These are phyloP conservation scores for Fusarium falciforme DNA, from an alignment of 2,329 filamentous ascomycete species.

Conservation along the genomic window DNA sequence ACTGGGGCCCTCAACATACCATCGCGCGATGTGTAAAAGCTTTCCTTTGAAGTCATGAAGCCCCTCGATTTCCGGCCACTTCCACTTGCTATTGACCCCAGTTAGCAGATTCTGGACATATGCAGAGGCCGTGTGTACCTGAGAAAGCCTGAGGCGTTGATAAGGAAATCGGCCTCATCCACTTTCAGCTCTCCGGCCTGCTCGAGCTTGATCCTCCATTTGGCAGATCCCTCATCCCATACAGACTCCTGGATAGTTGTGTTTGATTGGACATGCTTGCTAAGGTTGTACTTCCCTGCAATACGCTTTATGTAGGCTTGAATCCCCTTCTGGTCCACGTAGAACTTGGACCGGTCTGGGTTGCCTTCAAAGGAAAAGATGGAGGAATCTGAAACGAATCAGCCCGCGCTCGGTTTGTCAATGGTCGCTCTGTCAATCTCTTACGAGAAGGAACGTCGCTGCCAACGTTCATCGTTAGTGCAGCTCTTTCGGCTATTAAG, in stretches of 20 bases:
- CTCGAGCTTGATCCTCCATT: background rate
- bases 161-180: background rate
- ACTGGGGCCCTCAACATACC: background rate
- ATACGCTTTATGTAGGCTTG: background rate
- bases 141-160: background rate
- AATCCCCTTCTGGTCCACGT: background rate
- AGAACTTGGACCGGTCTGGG: background rate
- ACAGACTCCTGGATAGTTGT: background rate
- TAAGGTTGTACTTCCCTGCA: background rate
- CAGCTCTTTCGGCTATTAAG: background rate
- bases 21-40: background rate
- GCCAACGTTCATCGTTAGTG: background rate
- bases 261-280: background rate
- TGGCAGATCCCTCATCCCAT: background rate
- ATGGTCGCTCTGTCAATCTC: background rate
- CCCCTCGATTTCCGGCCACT: background rate
- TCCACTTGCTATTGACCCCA: background rate
- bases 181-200: background rate
- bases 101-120: background rate
- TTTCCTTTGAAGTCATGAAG: background rate
- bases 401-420: background rate
- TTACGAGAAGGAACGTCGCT: background rate
- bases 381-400: background rate
- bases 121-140: background rate
- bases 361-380: background rate